A percentile compares a stretch with the other conserved stretches of the same genome.
Conservation (phyloP, 2,329 filamentous ascomycete species). For the Exserohilum rostratum region DNA sequence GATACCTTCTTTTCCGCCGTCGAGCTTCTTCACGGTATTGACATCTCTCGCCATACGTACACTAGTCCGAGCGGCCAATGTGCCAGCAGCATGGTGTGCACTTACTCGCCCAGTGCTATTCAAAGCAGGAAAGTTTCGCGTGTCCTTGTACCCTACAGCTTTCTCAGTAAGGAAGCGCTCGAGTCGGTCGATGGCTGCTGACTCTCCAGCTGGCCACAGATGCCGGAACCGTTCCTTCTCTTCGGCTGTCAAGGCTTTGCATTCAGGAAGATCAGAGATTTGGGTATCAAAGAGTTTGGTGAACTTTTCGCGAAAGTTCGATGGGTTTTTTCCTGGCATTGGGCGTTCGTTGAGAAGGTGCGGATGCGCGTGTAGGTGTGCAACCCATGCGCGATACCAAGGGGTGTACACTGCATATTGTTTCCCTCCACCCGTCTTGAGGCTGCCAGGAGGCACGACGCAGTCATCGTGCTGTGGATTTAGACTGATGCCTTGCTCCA, state of each 20-base stretch:
- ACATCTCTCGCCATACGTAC: conserved; percentile 59
- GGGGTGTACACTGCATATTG: conserved; percentile 86
- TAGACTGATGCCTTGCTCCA: conserved; percentile 70
- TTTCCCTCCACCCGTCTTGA: conserved; percentile 71
- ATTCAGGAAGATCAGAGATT: conserved; percentile 59
- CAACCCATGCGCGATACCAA: conserved; percentile 80
- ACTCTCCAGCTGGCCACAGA: conserved; percentile 55
- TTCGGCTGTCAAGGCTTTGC: conserved; percentile 61
- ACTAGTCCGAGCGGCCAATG: conserved; percentile 54
- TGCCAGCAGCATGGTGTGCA: conserved; percentile 53
- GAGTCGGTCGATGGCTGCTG: conserved; percentile 51
- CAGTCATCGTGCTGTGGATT: conserved; percentile 81
- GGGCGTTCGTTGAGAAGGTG: conserved; percentile 69
- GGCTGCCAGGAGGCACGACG: conserved; percentile 74
- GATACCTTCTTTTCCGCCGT: conserved; percentile 51
- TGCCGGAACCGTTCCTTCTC: conserved; percentile 48
- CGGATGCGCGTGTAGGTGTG: conserved; percentile 71
- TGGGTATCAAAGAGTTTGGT: conserved; percentile 41
- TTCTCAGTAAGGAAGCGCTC: conserved; percentile 56
- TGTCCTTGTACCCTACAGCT: conserved; percentile 47
- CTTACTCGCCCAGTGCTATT: conserved; percentile 52
- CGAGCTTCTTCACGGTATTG: conserved; percentile 59
- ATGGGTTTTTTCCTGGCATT: conserved; percentile 62
- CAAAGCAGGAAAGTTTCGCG: conserved; percentile 51
- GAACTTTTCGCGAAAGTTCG: conserved; percentile 56